Conservation (phyloP, 2,329 filamentous ascomycete species). For the Pseudocercospora eumusae region DNA sequence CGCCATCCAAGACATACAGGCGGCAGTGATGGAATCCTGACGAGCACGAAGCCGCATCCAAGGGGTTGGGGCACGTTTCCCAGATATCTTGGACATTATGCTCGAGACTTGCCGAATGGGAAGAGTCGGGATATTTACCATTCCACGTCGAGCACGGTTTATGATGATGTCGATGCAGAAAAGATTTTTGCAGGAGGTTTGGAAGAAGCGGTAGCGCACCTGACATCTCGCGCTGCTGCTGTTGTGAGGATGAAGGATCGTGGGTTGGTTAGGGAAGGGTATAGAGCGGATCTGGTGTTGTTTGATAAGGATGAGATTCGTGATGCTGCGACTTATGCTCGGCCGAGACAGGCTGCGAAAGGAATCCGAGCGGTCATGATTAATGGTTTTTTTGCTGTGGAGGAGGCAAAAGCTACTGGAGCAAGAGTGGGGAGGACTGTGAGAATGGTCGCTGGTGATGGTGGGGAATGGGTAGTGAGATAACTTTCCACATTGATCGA, state of each 20-base stretch:
- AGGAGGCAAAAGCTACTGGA: slow-evolving; percentile 29
- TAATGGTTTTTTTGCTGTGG: slow-evolving; percentile 32
- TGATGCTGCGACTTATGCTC: slow-evolving; percentile 34
- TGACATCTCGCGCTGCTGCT: slow-evolving; percentile 31
- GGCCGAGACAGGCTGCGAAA: slow-evolving; percentile 32
- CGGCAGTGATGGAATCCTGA: slow-evolving; percentile 35
- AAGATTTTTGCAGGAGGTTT: slow-evolving; percentile 33
- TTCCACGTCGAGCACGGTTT: slow-evolving; percentile 19
- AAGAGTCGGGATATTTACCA: slow-evolving; percentile 31
- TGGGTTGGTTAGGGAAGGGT: slow-evolving; percentile 31
- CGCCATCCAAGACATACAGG: slow-evolving; percentile 33
- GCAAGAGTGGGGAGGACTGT: slow-evolving; percentile 31
- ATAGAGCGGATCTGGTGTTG: slow-evolving; percentile 33
- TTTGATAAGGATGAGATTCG: slow-evolving; percentile 31
- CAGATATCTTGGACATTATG: slow-evolving; percentile 35
- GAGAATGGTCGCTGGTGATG: slow-evolving; percentile 19
- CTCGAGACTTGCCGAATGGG: slow-evolving; percentile 30
- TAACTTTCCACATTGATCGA: no score
- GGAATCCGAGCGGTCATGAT: slow-evolving; percentile 34
- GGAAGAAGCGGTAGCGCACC: slow-evolving; percentile 35
- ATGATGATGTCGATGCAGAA: slow-evolving; percentile 29
- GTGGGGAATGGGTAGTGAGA: slow-evolving; percentile 19
- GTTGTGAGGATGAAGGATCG: slow-evolving; percentile 30
- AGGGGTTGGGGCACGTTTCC: slow-evolving; percentile 37
- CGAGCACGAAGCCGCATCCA: slow-evolving; percentile 35